phyloP scores from a whole-genome alignment of 2,329 filamentous ascomycete genomes.

The Penicillium frequentans region DNA sequence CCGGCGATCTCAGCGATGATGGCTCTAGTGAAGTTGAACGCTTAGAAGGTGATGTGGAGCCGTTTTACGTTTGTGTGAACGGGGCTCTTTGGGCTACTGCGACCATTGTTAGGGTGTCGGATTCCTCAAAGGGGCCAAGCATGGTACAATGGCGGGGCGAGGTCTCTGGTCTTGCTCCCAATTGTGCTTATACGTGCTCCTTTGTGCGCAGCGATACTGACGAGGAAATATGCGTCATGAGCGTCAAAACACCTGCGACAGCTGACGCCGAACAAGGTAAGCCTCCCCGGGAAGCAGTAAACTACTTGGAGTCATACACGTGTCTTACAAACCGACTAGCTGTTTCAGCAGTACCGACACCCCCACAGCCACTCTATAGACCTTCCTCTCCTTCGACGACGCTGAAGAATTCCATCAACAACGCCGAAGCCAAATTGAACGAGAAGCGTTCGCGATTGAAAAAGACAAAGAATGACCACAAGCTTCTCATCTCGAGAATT shows the following conservation, averaged over 20 bases:
- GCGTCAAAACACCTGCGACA: constrained; percentile 62
- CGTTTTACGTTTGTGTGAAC: constrained; percentile 66
- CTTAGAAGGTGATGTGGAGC: constrained; percentile 46
- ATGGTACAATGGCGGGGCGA: constrained; percentile 58
- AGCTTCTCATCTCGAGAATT: constrained; percentile 56
- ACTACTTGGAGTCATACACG: not conserved
- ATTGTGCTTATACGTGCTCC: constrained; percentile 64
- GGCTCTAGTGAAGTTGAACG: constrained; percentile 29
- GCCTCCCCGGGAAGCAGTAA: constrained; percentile 8
- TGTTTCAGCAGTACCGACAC: constrained; percentile 44
- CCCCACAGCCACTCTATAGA: constrained; percentile 59
- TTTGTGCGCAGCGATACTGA: constrained; percentile 59
- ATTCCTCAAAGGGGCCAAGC: constrained; percentile 46
- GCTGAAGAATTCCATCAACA: constrained; percentile 63
- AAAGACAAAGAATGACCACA: constrained; percentile 62
- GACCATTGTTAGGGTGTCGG: constrained; percentile 50
- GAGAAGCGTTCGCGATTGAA: constrained; percentile 60
- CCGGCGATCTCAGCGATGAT: constrained; percentile 44
- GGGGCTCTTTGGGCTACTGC: constrained; percentile 65
- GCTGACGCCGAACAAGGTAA: constrained; percentile 60
- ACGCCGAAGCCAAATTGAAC: constrained; percentile 60
- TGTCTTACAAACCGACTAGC: constrained; percentile 16
- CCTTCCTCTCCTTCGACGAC: constrained; percentile 66
- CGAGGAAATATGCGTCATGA: constrained; percentile 59
- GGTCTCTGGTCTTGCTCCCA: constrained; percentile 64